A percentile compares a stretch with the other conserved stretches of the same genome.
These are phyloP conservation scores for Pleurotus salmoneostramineus DNA, from an alignment of 768 basidiomycete species.

Conservation along the genomic window DNA sequence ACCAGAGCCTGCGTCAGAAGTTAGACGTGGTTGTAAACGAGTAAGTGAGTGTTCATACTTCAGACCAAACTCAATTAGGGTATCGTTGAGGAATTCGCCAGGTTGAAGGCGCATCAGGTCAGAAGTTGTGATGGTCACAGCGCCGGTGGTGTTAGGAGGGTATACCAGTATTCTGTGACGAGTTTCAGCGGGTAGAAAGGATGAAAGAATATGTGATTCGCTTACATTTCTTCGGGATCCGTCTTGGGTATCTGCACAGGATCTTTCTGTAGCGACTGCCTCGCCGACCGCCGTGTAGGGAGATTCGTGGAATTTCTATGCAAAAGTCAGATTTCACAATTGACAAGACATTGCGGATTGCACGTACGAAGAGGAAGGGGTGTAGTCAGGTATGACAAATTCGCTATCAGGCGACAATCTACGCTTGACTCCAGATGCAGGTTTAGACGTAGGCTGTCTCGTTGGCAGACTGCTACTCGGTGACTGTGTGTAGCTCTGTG, in stretches of 20 bases:
- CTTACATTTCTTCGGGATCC: constrained; percentile 58
- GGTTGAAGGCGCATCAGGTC: constrained; percentile 74
- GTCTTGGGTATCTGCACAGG: constrained; percentile 31
- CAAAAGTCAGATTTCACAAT: no score
- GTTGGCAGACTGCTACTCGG: neutral
- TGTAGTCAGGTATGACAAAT: neutral
- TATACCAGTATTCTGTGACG: constrained; percentile 69
- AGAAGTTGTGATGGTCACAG: constrained; percentile 76
- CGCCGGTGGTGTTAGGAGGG: constrained; percentile 65
- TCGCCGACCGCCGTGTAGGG: constrained; percentile 24
- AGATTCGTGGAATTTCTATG: no score
- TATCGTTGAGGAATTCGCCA: constrained; percentile 92
- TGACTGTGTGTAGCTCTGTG: neutral
- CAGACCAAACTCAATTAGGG: constrained; percentile 91
- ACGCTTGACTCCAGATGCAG: constrained; percentile 1
- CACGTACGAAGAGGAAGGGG: no score
- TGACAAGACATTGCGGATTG: no score
- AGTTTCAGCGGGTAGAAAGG: constrained; percentile 1
- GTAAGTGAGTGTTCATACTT: constrained; percentile 52
- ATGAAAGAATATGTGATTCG: constrained; percentile 6
- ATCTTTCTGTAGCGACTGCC: constrained; percentile 26
- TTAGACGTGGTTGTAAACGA: constrained; percentile 2
- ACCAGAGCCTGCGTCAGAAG: constrained; percentile 55
- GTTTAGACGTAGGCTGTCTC: neutral
- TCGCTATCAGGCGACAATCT: neutral